These are phyloP conservation scores for Aschersonia sp. DNA, from an alignment of 2,329 filamentous ascomycete genomes.

Conservation along the genomic window DNA sequence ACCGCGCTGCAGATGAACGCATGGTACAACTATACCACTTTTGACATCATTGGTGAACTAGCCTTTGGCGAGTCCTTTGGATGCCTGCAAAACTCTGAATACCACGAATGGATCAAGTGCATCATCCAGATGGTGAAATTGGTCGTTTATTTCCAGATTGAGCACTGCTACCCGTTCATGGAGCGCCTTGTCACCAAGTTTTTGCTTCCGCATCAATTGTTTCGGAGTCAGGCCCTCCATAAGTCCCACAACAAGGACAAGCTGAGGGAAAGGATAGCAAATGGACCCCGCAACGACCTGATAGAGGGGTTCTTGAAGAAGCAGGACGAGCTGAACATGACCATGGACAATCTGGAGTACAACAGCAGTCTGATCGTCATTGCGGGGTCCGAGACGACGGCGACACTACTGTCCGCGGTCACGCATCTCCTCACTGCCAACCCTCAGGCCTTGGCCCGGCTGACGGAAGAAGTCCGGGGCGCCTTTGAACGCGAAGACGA, in stretches of 20 bases:
- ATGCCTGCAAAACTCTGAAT: slow-evolving; percentile 9
- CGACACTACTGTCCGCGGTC: slow-evolving; percentile 13
- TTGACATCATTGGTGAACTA: slow-evolving; percentile 15
- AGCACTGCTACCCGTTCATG: slow-evolving; percentile 1
- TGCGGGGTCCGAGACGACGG: slow-evolving; percentile 20
- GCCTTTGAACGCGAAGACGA: slow-evolving; percentile 19
- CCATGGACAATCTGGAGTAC: not conserved
- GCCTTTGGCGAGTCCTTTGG: slow-evolving; percentile 13
- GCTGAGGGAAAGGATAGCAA: not conserved
- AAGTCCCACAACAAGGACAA: not conserved
- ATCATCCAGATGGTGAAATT: slow-evolving; percentile 5
- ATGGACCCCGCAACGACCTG: not conserved
- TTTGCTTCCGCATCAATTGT: not conserved
- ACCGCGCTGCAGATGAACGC: slow-evolving; percentile 7
- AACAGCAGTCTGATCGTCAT: slow-evolving; percentile 9
- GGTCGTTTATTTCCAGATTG: not conserved
- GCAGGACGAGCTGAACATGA: not conserved
- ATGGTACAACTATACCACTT: slow-evolving; percentile 14
- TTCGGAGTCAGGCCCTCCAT: not conserved
- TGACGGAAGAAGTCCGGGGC: slow-evolving; percentile 23
- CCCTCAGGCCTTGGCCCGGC: slow-evolving; percentile 6
- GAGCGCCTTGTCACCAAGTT: not conserved
- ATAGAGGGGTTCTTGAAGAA: not conserved
- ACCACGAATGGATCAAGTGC: slow-evolving; percentile 9
- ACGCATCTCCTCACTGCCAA: slow-evolving; percentile 15